phyloP scores from a whole-genome alignment of 2,329 filamentous ascomycete genomes.

The Nakataea oryzae region DNA sequence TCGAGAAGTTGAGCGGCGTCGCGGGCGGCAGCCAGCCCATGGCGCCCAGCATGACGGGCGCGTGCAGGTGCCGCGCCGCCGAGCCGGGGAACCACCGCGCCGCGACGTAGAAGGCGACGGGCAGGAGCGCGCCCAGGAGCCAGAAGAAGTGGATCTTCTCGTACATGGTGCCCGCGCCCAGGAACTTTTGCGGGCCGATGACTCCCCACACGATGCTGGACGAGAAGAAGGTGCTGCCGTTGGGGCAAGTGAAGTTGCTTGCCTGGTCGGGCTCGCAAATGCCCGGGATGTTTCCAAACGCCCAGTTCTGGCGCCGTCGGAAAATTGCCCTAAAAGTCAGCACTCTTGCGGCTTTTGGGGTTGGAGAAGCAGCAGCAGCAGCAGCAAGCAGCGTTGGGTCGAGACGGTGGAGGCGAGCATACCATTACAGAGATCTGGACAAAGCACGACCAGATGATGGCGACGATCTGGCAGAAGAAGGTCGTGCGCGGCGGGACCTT shows the following conservation, averaged over 20 bases:
- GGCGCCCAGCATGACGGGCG: conserved; percentile 53
- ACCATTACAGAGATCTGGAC: conserved; percentile 47
- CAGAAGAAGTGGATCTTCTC: conserved; percentile 50
- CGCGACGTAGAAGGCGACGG: conserved; percentile 39
- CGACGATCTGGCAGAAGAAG: conserved; percentile 55
- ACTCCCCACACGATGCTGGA: conserved; percentile 60
- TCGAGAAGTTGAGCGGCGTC: conserved; percentile 62
- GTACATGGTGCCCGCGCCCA: conserved; percentile 53
- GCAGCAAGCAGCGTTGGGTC: too few relatives aligned
- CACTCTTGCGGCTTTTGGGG: not conserved
- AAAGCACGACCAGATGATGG: conserved; percentile 55
- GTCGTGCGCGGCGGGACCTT: conserved; percentile 56
- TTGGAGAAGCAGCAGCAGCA: too few relatives aligned
- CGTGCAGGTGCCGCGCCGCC: conserved; percentile 41
- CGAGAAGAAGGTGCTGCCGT: conserved; percentile 51
- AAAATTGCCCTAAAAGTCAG: not conserved
- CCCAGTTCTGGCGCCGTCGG: conserved; percentile 39
- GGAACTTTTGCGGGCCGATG: conserved; percentile 53
- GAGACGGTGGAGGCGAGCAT: not conserved
- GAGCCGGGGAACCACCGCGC: conserved; percentile 40
- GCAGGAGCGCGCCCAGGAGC: conserved; percentile 39
- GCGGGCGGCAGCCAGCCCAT: conserved; percentile 51
- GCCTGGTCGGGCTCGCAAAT: conserved; percentile 49
- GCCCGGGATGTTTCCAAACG: conserved; percentile 47
- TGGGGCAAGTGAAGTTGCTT: conserved; percentile 53